Evolutionary conservation across 768 basidiomycete genomes (phyloP).

Genomic region (Suillus discolor): DNA sequence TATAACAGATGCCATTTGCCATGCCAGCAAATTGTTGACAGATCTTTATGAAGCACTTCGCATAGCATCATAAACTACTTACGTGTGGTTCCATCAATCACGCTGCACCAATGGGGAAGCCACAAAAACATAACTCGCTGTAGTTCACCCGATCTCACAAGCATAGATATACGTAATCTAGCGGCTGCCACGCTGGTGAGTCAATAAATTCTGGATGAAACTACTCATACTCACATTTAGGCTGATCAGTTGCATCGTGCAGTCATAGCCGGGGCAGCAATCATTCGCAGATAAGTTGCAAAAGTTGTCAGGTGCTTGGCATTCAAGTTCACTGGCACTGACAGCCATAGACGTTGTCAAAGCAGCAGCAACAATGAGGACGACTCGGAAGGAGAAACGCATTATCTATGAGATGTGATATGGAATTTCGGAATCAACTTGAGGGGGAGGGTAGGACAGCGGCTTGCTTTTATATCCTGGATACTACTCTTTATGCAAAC

Average conservation of each 20-base stretch:
- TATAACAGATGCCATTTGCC: constrained; percentile 7
- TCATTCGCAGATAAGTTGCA: accelerated
- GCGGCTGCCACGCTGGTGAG: not conserved
- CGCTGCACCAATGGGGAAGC: no score
- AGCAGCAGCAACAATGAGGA: not conserved
- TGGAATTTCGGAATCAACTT: not conserved
- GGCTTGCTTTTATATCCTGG: not conserved
- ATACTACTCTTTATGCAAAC: no score
- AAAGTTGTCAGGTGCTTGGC: accelerated
- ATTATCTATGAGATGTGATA: not conserved
- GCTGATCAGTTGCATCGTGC: not conserved
- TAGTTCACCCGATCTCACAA: no score
- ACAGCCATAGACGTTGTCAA: not conserved
- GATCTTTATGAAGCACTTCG: no score
- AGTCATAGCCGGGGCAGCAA: not conserved
- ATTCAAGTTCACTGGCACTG: not conserved
- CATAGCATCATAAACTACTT: no score
- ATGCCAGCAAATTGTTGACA: constrained; percentile 5
- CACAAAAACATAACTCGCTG: no score
- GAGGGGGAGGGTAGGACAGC: not conserved
- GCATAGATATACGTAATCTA: no score
- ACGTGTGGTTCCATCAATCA: no score
- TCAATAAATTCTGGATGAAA: not conserved
- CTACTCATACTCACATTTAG: not conserved
- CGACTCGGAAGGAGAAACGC: not conserved